phyloP scores from a whole-genome alignment of 768 basidiomycete genomes.

The Boletales sp. region DNA sequence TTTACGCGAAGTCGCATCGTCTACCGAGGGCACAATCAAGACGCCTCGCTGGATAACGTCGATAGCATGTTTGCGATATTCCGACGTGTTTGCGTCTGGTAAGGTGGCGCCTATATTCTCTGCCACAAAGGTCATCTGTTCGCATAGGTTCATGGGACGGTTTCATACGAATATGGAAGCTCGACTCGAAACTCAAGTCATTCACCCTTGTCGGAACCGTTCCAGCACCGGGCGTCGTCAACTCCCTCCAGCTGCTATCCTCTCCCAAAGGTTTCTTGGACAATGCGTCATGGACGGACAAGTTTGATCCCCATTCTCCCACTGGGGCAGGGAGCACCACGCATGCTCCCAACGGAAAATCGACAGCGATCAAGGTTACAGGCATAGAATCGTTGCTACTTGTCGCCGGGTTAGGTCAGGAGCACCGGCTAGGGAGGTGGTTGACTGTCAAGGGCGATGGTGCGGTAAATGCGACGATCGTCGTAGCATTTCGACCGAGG shows the following conservation, averaged over 20 bases:
- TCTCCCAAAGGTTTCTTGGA: constrained; percentile 43
- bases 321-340: not conserved
- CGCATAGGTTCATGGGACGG: constrained; percentile 90
- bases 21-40: constrained; percentile 69
- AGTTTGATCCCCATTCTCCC: not conserved
- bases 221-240: constrained; percentile 75
- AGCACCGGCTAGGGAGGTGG: constrained; percentile 91
- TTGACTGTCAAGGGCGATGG: constrained; percentile 67
- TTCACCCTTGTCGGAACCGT: constrained; percentile 68
- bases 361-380: constrained; percentile 25
- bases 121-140: not conserved
- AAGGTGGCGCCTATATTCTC: constrained; percentile 15
- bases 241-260: constrained; percentile 80
- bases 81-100: constrained; percentile 91
- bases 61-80: constrained; percentile 78
- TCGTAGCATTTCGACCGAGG: constrained; percentile 51
- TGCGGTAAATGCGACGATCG: constrained; percentile 67
- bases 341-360: not conserved
- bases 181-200: constrained; percentile 73
- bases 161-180: constrained; percentile 83
- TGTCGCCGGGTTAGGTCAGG: constrained; percentile 81
- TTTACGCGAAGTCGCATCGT: constrained; percentile 62
- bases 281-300: constrained; percentile 40
- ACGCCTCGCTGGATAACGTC: constrained; percentile 92
- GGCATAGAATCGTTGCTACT: constrained; percentile 48